Evolutionary conservation across 1,139 yeast species (phyloP), one percentile per base, ranked within the genome.

Genomic region (Pichia sp.): DNA sequence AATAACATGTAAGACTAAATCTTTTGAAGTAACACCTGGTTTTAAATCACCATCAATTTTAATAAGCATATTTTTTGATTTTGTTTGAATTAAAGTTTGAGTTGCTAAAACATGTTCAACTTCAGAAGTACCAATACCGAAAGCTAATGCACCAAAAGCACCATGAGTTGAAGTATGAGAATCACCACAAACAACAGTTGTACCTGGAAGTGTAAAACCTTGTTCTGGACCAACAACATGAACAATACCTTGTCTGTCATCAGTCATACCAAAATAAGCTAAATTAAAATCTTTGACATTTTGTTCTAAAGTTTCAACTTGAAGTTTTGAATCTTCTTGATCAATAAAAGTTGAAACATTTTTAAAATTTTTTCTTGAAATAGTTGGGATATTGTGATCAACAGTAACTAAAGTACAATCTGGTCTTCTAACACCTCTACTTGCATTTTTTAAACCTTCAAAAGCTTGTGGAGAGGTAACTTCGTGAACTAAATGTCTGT

Each of bases 401-500:
- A 92, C 97, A 0, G 98, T 92, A 47, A 97, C 97, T 59, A 92
- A 76, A 45, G 97, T 92, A 71, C 97, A 90, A 69, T 92, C 97
- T 8, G 78, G 74, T 72, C 98, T 81, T 75, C 98, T 83, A 46
- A 92, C 96, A 52, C 69, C 67, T 73, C 98, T 82, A 46, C 86
- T 87, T 28, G 97, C 96, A 62, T 81, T 85, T 57, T 76, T 78
- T 61, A 92, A 78, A 40, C 97, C 97, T 71, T 92, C 98, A 65
- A 92, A 92, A 8, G 98, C 98, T 70, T 92, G 98, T 34, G 98
- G 98, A 36, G 97, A 89, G 1, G 98, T 92, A 48, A 92, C 98
- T 71, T 92, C 98, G 67, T 92, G 98, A 50, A 92, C 96, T 60
- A 92, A 75, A 67, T 92, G 98, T 70, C 98, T 86, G 70, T 92